These are phyloP conservation scores for Aspergillus ellipticus DNA, from an alignment of 495 filamentous ascomycete species.

Conservation along the genomic window DNA sequence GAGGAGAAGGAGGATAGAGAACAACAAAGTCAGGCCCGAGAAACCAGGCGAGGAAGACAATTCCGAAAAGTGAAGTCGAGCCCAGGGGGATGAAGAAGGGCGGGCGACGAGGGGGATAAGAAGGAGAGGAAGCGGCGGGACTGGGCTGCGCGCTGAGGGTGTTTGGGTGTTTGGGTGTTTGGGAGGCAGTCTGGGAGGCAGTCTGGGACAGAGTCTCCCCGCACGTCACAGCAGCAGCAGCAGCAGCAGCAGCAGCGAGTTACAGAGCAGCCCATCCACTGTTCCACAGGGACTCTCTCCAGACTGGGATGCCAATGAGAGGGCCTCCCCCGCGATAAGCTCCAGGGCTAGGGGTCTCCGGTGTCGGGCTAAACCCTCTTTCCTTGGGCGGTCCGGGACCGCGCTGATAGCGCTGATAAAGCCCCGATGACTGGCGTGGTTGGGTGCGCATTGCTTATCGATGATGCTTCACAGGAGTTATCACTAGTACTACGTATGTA, in stretches of 20 bases:
- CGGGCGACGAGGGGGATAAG: not conserved
- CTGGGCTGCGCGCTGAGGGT: no score
- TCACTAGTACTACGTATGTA: no score
- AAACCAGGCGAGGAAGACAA: no score
- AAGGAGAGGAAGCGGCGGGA: not conserved
- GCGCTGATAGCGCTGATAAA: conserved; percentile 4
- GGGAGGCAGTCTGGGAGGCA: no score
- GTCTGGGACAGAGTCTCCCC: no score
- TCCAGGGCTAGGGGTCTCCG: conserved; percentile 6
- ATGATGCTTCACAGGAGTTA: no score
- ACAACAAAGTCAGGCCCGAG: no score
- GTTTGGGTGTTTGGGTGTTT: no score
- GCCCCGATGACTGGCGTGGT: not conserved
- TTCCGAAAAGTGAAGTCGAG: no score
- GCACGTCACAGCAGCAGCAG: no score
- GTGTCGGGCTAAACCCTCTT: conserved; percentile 3
- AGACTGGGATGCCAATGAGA: not conserved
- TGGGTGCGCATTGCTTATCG: not conserved
- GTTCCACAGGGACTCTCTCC: not conserved
- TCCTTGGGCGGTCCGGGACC: conserved; percentile 13
- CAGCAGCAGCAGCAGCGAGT: no score
- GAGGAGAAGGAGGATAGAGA: not conserved
- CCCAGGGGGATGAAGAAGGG: not conserved
- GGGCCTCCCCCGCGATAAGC: not conserved
- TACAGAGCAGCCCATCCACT: not conserved